A percentile compares a stretch with the other conserved stretches of the same genome.
Conservation (phyloP, 257 asterid genomes). For the Sherardia arvensis region DNA sequence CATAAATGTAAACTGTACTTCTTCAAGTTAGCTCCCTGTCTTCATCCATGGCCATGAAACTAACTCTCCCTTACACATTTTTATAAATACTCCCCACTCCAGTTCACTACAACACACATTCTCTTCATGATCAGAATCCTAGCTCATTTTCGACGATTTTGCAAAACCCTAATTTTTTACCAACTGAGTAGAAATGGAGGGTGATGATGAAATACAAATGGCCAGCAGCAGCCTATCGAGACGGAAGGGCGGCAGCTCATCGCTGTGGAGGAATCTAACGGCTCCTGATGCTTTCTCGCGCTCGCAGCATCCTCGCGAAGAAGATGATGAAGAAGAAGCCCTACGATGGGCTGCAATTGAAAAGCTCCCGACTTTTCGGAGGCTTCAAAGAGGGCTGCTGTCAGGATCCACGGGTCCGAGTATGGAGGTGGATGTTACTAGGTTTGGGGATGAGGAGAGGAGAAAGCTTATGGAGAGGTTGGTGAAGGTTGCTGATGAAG, state of each 20-base stretch:
- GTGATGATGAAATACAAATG: conserved; percentile 7
- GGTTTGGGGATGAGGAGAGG: conserved; percentile 42
- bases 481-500: conserved; percentile 37
- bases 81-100: background rate
- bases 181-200: conserved; percentile 5
- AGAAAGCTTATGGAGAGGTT: conserved; percentile 39
- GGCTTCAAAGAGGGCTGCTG: conserved; percentile 52
- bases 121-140: background rate
- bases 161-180: too few species aligned
- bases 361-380: conserved; percentile 55
- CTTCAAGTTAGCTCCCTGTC: conserved; percentile 6
- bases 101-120: background rate
- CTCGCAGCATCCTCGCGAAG: conserved; percentile 29
- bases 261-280: conserved; percentile 44
- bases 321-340: conserved; percentile 72
- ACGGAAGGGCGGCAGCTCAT: conserved; percentile 28
- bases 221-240: conserved; percentile 16
- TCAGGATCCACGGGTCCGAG: conserved; percentile 46
- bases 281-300: conserved; percentile 42
- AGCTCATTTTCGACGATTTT: too few species aligned
- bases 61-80: background rate
- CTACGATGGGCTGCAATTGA: conserved; percentile 63
- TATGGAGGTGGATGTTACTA: conserved; percentile 34
- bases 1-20: too few species aligned
- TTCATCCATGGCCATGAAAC: background rate